These are phyloP conservation scores for Aspergillus viridinutans DNA, from an alignment of 2,329 filamentous ascomycete genomes.

Conservation along the genomic window DNA sequence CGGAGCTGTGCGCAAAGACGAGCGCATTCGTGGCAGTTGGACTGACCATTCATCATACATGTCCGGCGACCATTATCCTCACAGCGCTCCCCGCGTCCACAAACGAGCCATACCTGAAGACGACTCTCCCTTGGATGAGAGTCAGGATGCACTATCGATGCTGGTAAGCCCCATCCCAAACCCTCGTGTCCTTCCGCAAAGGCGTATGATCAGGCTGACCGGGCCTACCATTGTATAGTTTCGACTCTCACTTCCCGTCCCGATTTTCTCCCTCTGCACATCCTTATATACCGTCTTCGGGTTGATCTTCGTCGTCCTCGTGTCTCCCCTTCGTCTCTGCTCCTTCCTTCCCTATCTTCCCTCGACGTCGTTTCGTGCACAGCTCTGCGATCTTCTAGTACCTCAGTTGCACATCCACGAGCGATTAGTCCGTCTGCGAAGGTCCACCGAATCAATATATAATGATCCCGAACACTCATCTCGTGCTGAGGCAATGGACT, in stretches of 20 bases:
- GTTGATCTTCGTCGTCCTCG: slow-evolving; percentile 47
- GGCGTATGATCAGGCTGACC: slow-evolving; percentile 5
- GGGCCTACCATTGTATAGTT: slow-evolving; percentile 35
- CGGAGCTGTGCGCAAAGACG: slow-evolving; percentile 27
- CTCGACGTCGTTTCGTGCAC: slow-evolving; percentile 45
- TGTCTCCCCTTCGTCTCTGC: slow-evolving; percentile 54
- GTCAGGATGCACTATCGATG: slow-evolving; percentile 43
- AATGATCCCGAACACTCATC: slow-evolving; percentile 39
- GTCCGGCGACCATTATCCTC: slow-evolving; percentile 26
- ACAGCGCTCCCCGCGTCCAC: slow-evolving; percentile 20
- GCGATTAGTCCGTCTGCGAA: slow-evolving; percentile 28
- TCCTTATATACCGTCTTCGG: slow-evolving; percentile 53
- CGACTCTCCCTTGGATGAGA: slow-evolving; percentile 22
- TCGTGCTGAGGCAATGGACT: slow-evolving; percentile 27
- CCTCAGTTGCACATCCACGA: slow-evolving; percentile 50
- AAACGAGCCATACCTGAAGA: slow-evolving; percentile 26
- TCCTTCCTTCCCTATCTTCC: slow-evolving; percentile 40
- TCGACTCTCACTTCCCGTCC: slow-evolving; percentile 52
- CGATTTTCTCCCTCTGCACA: slow-evolving; percentile 51
- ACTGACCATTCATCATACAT: slow-evolving; percentile 33
- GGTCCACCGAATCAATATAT: slow-evolving; percentile 25
- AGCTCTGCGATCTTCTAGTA: slow-evolving; percentile 50
- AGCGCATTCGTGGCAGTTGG: slow-evolving; percentile 27
- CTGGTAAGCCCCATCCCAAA: slow-evolving; percentile 28
- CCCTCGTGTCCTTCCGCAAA: background rate